phyloP scores from a whole-genome alignment of 148 eudicot species.

The Suaeda aralocaspica region DNA sequence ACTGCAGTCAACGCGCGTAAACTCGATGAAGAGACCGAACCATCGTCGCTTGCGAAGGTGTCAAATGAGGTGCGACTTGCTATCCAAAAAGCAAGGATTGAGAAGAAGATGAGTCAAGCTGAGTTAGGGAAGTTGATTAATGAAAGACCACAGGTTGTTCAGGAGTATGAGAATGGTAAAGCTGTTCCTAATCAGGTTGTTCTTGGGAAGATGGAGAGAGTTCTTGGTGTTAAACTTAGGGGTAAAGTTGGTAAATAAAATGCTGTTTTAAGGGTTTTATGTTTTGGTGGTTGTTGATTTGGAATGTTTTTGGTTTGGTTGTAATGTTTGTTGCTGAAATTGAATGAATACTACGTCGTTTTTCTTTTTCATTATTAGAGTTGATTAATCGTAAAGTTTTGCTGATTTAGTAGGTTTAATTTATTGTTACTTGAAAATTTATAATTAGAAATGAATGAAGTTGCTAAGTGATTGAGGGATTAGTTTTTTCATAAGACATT shows the following conservation, averaged over 20 bases:
- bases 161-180: slow-evolving; percentile 83
- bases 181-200: slow-evolving; percentile 74
- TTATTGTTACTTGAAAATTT: no score
- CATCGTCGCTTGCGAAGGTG: slow-evolving; percentile 50
- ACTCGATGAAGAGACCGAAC: slow-evolving; percentile 63
- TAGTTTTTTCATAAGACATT: no score
- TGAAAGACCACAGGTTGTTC: slow-evolving; percentile 64
- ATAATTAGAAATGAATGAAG: no score
- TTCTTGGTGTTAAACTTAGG: slow-evolving; percentile 71
- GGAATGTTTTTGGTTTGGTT: neutral
- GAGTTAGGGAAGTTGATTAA: slow-evolving; percentile 58
- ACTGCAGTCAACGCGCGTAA: slow-evolving; percentile 48
- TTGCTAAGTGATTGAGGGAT: no score
- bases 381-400: no score
- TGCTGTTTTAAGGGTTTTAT: no score
- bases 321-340: neutral
- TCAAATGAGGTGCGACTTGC: slow-evolving; percentile 44
- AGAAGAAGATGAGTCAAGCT: slow-evolving; percentile 75
- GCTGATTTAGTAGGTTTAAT: no score
- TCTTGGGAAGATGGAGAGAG: slow-evolving; percentile 63
- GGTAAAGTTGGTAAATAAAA: slow-evolving; percentile 38
- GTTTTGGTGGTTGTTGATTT: neutral
- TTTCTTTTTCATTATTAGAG: no score
- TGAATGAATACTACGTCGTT: neutral
- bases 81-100: slow-evolving; percentile 71